A percentile compares a stretch with the other conserved stretches of the same genome.
These are phyloP conservation scores for Mrakia frigida DNA, from an alignment of 768 basidiomycete genomes.

Conservation along the genomic window DNA sequence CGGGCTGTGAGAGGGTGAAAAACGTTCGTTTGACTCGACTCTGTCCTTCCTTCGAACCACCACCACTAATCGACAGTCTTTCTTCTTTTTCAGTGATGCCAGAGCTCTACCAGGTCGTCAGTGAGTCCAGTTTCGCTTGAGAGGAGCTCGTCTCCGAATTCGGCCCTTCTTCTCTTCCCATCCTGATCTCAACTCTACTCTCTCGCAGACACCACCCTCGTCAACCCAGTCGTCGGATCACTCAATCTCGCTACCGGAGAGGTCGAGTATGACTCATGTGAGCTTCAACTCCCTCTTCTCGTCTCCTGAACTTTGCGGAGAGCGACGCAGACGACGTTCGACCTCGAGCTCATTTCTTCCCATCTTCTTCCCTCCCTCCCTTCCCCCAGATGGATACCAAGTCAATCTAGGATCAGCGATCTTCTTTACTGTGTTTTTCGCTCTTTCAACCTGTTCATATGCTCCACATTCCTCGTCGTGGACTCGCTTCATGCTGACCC, in stretches of 20 bases:
- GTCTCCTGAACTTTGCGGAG: not conserved
- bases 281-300: not conserved
- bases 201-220: not conserved
- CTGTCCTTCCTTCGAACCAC: too few relatives aligned
- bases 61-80: too few relatives aligned
- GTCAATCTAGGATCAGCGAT: not conserved
- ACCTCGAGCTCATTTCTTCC: not conserved
- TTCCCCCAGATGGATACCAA: not conserved
- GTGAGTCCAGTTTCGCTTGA: not conserved
- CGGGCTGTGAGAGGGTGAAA: too few relatives aligned
- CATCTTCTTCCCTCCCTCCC: not conserved
- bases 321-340: too few relatives aligned
- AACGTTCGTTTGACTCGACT: too few relatives aligned
- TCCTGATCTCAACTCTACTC: not conserved
- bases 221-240: not conserved
- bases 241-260: not conserved
- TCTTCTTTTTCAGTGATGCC: not conserved
- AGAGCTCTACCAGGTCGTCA: not conserved
- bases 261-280: not conserved
- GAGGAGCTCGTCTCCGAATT: not conserved
- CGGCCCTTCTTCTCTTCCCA: not conserved
- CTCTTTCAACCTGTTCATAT: not conserved
- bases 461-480: too few relatives aligned
- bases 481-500: too few relatives aligned
- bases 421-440: not conserved